phyloP scores from a whole-genome alignment of 495 filamentous ascomycete genomes.

The Penicillium simplicissimum region DNA sequence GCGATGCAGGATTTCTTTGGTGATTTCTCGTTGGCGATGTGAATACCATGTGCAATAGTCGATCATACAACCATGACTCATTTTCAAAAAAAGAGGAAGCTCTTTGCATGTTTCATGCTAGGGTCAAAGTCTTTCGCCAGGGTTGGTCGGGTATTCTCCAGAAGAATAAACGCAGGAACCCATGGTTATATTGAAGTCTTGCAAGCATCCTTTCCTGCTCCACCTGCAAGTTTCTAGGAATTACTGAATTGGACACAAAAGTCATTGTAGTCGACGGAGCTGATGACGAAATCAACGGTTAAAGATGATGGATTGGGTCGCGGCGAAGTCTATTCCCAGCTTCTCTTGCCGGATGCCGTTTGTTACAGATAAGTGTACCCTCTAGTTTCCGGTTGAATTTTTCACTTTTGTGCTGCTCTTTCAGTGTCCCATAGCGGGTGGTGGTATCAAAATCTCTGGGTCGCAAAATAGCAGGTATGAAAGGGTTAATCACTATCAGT shows the following conservation, averaged over 20 bases:
- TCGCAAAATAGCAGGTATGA: constrained; percentile 18
- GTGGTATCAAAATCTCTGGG: constrained; percentile 34
- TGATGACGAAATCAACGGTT: not conserved
- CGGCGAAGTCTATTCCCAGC: constrained; percentile 2
- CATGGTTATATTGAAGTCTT: too few relatives aligned
- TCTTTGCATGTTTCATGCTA: too few relatives aligned
- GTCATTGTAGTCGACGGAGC: not conserved
- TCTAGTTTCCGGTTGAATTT: constrained; percentile 20
- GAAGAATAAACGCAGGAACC: too few relatives aligned
- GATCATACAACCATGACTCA: too few relatives aligned
- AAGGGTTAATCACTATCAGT: constrained; percentile 18
- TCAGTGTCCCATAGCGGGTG: constrained; percentile 21
- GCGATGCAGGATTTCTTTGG: constrained; percentile 48
- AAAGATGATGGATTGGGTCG: not conserved
- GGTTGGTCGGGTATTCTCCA: too few relatives aligned
- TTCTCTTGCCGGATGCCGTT: constrained; percentile 4
- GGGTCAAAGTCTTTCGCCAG: too few relatives aligned
- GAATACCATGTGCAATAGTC: too few relatives aligned
- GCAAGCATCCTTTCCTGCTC: too few relatives aligned
- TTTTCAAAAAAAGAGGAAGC: too few relatives aligned
- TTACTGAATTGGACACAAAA: not conserved
- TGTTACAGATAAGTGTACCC: constrained; percentile 13
- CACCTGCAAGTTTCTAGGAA: not conserved
- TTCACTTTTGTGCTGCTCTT: constrained; percentile 26
- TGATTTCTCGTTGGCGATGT: constrained; percentile 40